Evolutionary conservation across 208 protist species (phyloP), one percentile per base, ranked within the genome.

Genomic region (Strigomonas oncopelti): DNA sequence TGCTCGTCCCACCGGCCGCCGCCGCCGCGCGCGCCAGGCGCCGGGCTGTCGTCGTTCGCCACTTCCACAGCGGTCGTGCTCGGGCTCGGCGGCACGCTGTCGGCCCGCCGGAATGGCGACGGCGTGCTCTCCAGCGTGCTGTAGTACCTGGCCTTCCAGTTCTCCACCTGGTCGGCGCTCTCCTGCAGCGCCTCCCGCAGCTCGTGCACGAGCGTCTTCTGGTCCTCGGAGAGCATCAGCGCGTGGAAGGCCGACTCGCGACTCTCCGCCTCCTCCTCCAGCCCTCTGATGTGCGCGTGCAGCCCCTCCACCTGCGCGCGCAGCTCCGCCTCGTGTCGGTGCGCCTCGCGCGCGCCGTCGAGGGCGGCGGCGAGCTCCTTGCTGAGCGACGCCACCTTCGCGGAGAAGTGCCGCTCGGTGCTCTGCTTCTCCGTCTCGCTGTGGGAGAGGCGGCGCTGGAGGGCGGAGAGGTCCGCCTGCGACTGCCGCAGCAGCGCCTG

Each of bases 181-280:
- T 65, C 67, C 61, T 88, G 75, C 34, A 87, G 65, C 32, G 72
- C 57, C 25, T 13, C 56, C 74, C 90, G 81, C 54, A 92, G 71
- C 18, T 82, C 71, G 45, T 76, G 66, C n/a, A 87, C 76, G 20
- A 84, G 62, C 20, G 71, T 69, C 55, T 83, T 81, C 51, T 78
- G 80, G 48, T 87, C 84, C 53, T 90, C 87, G 14, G 84, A 84
- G 57, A 92, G 73, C 73, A 90, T 79, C 22, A 90, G 65, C 7
- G 83, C 69, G 28, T 72, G 66, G 25, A 92, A 83, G 0, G 87
- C 83, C 24, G 84, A 81, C 70, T 92, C 87, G 14, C 87, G 78
- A 61, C 78, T 84, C 5, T 46, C 65, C 0, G 84, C 83, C 58
- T 92, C 84, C 46, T 81, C 78, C 68, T 89, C 84, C 13, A 90